Evolutionary conservation across 2,329 filamentous ascomycete genomes (phyloP).

Genomic region (Microsporum ferrugineum): DNA sequence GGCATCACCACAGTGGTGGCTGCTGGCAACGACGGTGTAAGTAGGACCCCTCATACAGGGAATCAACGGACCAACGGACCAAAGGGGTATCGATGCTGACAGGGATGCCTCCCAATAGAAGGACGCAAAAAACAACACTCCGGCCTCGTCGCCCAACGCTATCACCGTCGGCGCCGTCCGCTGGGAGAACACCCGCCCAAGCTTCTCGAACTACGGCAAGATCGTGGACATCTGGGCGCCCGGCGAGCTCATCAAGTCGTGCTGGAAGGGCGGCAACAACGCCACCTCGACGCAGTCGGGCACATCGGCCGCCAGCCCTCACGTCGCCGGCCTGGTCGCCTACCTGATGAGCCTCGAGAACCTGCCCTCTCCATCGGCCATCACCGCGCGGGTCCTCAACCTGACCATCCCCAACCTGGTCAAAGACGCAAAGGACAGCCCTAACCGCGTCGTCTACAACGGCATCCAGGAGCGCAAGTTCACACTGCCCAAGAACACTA

Average conservation of each 20-base stretch:
- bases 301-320: constrained; percentile 29
- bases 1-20: constrained; percentile 10
- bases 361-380: constrained; percentile 4
- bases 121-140: constrained; percentile 26
- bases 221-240: constrained; percentile 48
- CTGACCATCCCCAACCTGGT: constrained; percentile 8
- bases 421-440: constrained; percentile 7
- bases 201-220: constrained; percentile 33
- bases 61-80: neutral
- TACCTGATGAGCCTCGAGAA: constrained; percentile 31
- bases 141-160: constrained; percentile 29
- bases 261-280: constrained; percentile 35
- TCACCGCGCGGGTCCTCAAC: constrained; percentile 7
- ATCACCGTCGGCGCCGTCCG: constrained; percentile 32
- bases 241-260: constrained; percentile 41
- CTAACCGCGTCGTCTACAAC: constrained; percentile 9
- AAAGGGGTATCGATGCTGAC: neutral
- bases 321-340: constrained; percentile 45
- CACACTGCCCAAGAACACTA: neutral
- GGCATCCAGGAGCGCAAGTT: constrained; percentile 8
- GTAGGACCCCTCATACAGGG: neutral
- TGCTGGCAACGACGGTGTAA: constrained; percentile 9
- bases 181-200: constrained; percentile 23
- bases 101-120: neutral
- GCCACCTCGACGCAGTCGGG: constrained; percentile 35